Conservation (phyloP, 2,329 filamentous ascomycete species). For the Alternaria triticimaculans region DNA sequence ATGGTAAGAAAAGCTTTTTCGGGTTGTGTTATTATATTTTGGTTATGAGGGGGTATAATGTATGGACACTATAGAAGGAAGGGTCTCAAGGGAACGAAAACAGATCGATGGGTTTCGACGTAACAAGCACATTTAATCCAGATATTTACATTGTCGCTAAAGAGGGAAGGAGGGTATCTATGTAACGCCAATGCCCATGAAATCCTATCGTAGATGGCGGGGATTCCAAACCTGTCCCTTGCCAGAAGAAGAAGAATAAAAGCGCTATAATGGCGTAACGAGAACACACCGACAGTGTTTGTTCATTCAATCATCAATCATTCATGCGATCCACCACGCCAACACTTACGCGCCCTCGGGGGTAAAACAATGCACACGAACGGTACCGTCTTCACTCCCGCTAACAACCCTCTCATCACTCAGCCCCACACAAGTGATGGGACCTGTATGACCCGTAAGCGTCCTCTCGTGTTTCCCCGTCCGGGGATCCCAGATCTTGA, state of each 20-base stretch:
- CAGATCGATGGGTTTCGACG: background rate
- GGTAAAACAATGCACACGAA: conserved; percentile 65
- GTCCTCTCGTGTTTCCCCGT: conserved; percentile 92
- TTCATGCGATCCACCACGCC: background rate
- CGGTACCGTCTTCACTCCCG: conserved; percentile 91
- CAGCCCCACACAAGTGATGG: conserved; percentile 90
- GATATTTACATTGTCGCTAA: background rate
- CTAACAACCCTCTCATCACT: conserved; percentile 90
- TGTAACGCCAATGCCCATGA: background rate
- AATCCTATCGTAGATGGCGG: background rate
- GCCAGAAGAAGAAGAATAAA: background rate
- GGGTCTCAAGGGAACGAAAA: background rate
- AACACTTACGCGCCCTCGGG: background rate
- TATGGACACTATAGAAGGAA: background rate
- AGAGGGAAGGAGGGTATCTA: conserved; percentile 1
- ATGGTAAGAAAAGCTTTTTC: background rate
- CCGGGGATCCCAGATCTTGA: conserved; percentile 94
- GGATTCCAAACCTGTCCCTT: background rate
- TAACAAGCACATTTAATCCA: background rate
- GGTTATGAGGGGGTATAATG: background rate
- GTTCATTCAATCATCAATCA: background rate
- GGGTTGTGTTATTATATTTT: background rate
- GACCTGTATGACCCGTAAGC: conserved; percentile 87
- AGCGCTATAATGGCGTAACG: background rate
- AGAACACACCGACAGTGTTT: background rate